Conservation (phyloP, 257 asterid species). For the Solanum okadae region DNA sequence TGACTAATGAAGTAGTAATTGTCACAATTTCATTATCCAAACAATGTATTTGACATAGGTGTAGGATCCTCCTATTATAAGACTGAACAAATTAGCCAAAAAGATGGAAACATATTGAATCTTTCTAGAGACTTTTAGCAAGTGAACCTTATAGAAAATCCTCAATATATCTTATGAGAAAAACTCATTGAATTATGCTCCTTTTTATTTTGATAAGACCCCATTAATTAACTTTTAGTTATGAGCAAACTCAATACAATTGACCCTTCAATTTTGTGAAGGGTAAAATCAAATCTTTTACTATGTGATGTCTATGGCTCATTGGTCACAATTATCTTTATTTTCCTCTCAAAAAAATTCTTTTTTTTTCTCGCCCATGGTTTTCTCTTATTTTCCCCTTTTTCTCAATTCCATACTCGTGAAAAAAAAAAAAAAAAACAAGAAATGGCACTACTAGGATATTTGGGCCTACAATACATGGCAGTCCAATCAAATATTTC, state of each 20-base stretch:
- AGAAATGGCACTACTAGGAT: background rate
- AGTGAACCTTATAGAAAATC: background rate
- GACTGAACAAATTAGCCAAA: background rate
- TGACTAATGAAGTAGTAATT: background rate
- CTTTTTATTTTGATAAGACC: background rate
- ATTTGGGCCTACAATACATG: background rate
- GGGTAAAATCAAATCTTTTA: background rate
- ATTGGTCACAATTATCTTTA: background rate
- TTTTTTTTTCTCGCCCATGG: background rate
- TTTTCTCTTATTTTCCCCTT: background rate
- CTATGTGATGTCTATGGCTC: background rate
- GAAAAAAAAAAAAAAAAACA: background rate
- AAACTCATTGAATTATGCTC: background rate
- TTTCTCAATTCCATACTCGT: background rate
- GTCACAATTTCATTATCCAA: background rate
- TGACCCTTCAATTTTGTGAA: background rate
- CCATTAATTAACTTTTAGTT: background rate
- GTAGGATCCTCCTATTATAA: background rate
- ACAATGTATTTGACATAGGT: background rate
- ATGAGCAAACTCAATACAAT: background rate
- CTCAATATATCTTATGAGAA: background rate
- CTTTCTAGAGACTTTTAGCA: background rate
- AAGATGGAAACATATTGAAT: background rate
- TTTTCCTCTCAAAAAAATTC: background rate
- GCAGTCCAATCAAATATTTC: background rate